Evolutionary conservation across 2,329 filamentous ascomycete genomes (phyloP), one percentile per base, ranked within the genome.

Genomic region (Aspergillus calidoustus): DNA sequence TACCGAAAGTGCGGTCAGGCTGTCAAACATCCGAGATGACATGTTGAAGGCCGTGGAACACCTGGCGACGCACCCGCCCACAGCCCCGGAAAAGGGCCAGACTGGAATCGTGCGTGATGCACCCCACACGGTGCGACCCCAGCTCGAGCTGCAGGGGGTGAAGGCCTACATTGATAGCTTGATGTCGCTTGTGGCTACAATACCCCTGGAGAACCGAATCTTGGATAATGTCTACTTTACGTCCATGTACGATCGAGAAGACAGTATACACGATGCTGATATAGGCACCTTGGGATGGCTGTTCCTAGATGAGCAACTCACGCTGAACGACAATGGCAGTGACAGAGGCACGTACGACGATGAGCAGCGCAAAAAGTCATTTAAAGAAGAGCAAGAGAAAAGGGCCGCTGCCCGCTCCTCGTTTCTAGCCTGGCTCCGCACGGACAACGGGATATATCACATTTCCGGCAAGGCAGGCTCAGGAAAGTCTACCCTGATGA

Each of bases 401-500:
- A 46, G 43, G 22, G 25, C 25, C 25, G 25, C 25, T 28, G 25
- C 25, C 25, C 25, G 25, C 25, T 28, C 25, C 25, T 28, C 30
- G 17, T 57, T 34, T 30, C 15, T 41, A 3, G 7, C 22, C 1
- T 76, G 74, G 74, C 68, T 76, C 2, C 56, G 62, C 22, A 50
- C 28, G 0, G 68, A 63, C 2, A 23, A 61, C 22, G 61, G 63
- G 2, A 51, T 74, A 1, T 79, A 71, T 62, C 80, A 78, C 75
- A 75, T 82, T 17, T 74, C 73, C 25, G 81, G 81, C 1, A 83
- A 81, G 51, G 75, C 80, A 0, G 81, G 81, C 19, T 79, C 79
- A 13, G 81, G 81, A 7, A 83, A 83, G 59, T 82, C 80, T 0
- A 82, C 79, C 0, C 60, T 83, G n/a, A 80, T 83, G 77, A 82